Evolutionary conservation across 1,139 yeast species (phyloP).

Genomic region (Candida sojae): DNA sequence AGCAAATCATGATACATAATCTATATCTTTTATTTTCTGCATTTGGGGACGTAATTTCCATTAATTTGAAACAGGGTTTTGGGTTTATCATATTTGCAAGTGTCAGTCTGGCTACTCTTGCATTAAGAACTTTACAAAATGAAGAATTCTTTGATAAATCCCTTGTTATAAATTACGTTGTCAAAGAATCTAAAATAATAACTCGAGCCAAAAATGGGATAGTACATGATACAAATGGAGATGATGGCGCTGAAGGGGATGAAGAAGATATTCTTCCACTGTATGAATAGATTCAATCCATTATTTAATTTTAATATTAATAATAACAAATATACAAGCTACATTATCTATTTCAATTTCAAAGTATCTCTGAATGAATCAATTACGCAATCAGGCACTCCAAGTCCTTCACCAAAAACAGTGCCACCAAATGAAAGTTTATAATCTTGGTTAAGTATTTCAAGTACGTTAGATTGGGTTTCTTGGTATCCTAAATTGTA

Average conservation of each 20-base stretch:
- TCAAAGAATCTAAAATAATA: conserved; percentile 31
- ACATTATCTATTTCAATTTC: conserved; percentile 10
- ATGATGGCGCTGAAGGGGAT: conserved; percentile 10
- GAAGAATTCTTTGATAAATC: conserved; percentile 57
- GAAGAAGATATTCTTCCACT: conserved; percentile 12
- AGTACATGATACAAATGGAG: not conserved
- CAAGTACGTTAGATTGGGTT: conserved; percentile 36
- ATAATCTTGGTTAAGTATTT: conserved; percentile 28
- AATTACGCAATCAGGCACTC: conserved; percentile 84
- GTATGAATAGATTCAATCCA: conserved; percentile 9
- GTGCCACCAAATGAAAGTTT: conserved; percentile 74
- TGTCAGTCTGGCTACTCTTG: conserved; percentile 51
- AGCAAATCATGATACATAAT: conserved; percentile 47
- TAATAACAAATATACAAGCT: not conserved
- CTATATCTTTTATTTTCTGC: conserved; percentile 65
- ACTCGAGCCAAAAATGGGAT: conserved; percentile 9
- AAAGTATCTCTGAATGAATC: conserved; percentile 63
- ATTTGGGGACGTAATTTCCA: conserved; percentile 67
- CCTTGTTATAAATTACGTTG: conserved; percentile 51
- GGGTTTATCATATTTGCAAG: conserved; percentile 67
- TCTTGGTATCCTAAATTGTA: conserved; percentile 71
- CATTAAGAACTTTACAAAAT: conserved; percentile 52
- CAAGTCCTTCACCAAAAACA: conserved; percentile 80
- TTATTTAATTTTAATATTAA: not conserved
- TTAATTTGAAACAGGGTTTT: conserved; percentile 66